phyloP scores from a whole-genome alignment of 2,329 filamentous ascomycete genomes.

The Microdochium trichocladiopsis region DNA sequence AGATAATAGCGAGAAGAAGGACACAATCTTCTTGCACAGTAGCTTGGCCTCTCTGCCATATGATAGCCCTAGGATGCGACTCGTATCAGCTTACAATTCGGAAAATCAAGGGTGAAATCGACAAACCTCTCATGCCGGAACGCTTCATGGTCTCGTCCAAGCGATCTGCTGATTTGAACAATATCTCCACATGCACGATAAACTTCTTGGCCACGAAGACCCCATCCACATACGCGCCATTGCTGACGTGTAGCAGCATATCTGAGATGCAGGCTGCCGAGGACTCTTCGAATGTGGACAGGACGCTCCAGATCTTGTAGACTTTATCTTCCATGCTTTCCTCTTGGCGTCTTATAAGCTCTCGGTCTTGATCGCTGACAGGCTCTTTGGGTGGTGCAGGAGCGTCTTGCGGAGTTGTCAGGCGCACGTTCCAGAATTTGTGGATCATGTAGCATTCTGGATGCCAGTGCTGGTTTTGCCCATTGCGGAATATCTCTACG shows the following conservation, averaged over 20 bases:
- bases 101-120: neutral
- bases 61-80: constrained; percentile 56
- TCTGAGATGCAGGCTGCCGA: constrained; percentile 98
- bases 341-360: constrained; percentile 74
- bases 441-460: constrained; percentile 99
- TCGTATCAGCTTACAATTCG: constrained; percentile 9
- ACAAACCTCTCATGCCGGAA: constrained; percentile 68
- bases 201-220: constrained; percentile 93
- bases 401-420: constrained; percentile 55
- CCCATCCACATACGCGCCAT: constrained; percentile 91
- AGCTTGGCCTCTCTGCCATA: constrained; percentile 96
- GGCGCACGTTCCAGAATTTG: constrained; percentile 98
- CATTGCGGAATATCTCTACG: constrained; percentile 96
- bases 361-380: constrained; percentile 56
- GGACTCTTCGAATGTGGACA: constrained; percentile 95
- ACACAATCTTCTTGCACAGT: constrained; percentile 98
- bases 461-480: constrained; percentile 98
- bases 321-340: constrained; percentile 97
- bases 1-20: constrained; percentile 91
- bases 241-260: constrained; percentile 97
- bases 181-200: constrained; percentile 89
- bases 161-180: constrained; percentile 83
- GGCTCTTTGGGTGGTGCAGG: constrained; percentile 34
- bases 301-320: constrained; percentile 94
- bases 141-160: constrained; percentile 67